Evolutionary conservation across 331 rosid species (phyloP).

Genomic region (Acacia concinna): DNA sequence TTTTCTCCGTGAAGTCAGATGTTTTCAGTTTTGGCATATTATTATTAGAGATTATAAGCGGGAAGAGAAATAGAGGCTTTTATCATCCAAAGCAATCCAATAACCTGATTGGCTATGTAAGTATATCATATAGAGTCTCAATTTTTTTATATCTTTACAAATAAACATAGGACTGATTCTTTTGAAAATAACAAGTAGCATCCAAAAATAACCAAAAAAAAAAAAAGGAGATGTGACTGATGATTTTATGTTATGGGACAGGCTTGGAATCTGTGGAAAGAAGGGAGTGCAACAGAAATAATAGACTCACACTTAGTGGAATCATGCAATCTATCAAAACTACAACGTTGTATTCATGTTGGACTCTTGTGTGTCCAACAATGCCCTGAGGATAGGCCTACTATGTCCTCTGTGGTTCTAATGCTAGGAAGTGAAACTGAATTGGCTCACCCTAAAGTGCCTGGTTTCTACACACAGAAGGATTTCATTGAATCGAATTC

Average conservation of each 20-base stretch:
- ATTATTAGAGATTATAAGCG: slow-evolving; percentile 35
- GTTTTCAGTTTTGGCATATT: slow-evolving; percentile 40
- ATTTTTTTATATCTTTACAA: background rate
- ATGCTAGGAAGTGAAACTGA: background rate
- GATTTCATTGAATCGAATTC: background rate
- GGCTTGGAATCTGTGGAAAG: slow-evolving; percentile 26
- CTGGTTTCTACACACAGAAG: background rate
- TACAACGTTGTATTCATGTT: slow-evolving; percentile 1
- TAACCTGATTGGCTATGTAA: slow-evolving; percentile 35
- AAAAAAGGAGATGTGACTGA: background rate
- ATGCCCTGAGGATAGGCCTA: background rate
- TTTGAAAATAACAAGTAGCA: too few species aligned
- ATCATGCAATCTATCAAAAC: background rate
- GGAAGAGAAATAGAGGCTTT: slow-evolving; percentile 30
- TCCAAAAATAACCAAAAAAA: too few species aligned
- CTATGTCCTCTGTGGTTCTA: background rate
- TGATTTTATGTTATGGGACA: background rate
- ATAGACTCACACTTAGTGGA: background rate
- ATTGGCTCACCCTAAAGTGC: background rate
- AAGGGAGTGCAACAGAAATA: background rate
- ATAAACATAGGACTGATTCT: background rate
- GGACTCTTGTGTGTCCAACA: background rate
- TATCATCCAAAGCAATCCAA: background rate
- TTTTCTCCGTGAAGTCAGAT: slow-evolving; percentile 36
- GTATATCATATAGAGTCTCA: background rate